Evolutionary conservation across 2,329 filamentous ascomycete species (phyloP), one percentile per base, ranked within the genome.

Genomic region (Blumeriella jaapii): DNA sequence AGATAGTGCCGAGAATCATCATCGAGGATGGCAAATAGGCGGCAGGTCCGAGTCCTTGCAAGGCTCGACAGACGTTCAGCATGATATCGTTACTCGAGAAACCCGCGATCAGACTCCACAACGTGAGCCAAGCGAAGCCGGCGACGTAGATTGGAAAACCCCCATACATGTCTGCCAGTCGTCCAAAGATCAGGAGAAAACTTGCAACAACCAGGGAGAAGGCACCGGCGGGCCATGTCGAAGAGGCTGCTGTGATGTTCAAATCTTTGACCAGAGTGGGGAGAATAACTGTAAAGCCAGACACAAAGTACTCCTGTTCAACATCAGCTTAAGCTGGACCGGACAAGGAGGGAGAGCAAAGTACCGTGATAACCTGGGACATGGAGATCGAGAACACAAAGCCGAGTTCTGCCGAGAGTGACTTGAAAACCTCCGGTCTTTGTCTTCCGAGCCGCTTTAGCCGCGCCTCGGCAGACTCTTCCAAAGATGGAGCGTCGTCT

Each of bases 261-360:
- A 91, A 65, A 1, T 72, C 66, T 8, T 57, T 52, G 8, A 73
- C 63, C 3, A 91, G 56, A 0, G 71, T 72, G 1, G 83, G 82
- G 0, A 87, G 58, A 16, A 89, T 70, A 46, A 80, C 78, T 40
- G 69, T 71, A 55, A 87, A 91, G 19, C 84, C 84, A 29, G 77
- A 81, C 32, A 89, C 67, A 43, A 73, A 74, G 50, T 73, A 79
- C 56, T 79, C 75, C 62, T 68, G 40, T 17, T 6, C 18, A 10
- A 27, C 17, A 26, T 41, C 10, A 29, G 19, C 10, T 32, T 11
- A 12, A 12, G 23, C 12, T 14, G 12, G 15, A n/a, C 7, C 10
- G 8, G 19, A 16, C n/a, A n/a, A 15, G 7, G 14, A 22, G 16
- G 28, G 13, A 11, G 15, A 16, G 20, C 14, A 28, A 23, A 19